Percentiles rank a stretch among this genome's conserved stretches.
These are phyloP conservation scores for Fagus crenata DNA, from an alignment of 306 rosid species.

Conservation along the genomic window DNA sequence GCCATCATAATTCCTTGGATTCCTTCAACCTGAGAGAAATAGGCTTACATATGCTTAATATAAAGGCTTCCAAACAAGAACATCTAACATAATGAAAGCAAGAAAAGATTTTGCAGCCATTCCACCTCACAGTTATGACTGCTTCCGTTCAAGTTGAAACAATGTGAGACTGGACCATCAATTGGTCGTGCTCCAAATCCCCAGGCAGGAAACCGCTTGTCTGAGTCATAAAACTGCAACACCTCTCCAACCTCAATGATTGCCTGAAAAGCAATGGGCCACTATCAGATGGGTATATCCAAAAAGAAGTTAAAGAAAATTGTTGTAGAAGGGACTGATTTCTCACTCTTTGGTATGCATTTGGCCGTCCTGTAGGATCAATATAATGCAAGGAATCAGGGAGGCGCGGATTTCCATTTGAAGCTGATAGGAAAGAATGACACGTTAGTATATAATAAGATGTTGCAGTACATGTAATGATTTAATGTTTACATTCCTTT, in stretches of 20 bases:
- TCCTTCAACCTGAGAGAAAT: slow-evolving; percentile 87
- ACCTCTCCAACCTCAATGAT: slow-evolving; percentile 91
- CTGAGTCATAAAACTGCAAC: slow-evolving; percentile 87
- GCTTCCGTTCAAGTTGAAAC: slow-evolving; percentile 98
- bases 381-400: slow-evolving; percentile 99
- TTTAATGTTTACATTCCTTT: background rate
- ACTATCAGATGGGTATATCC: slow-evolving; percentile 22
- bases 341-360: slow-evolving; percentile 96
- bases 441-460: slow-evolving; percentile 26
- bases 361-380: slow-evolving; percentile 91
- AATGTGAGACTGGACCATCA: slow-evolving; percentile 98
- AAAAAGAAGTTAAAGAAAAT: slow-evolving; percentile 18
- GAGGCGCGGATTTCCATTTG: slow-evolving; percentile 97
- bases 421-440: slow-evolving; percentile 64
- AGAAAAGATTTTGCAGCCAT: slow-evolving; percentile 29
- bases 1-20: slow-evolving; percentile 97
- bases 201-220: slow-evolving; percentile 96
- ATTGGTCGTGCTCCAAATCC: slow-evolving; percentile 99
- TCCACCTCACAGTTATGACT: slow-evolving; percentile 82
- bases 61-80: slow-evolving; percentile 12
- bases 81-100: slow-evolving; percentile 32
- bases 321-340: slow-evolving; percentile 30
- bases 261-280: slow-evolving; percentile 57
- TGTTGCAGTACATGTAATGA: slow-evolving; percentile 4
- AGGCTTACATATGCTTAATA: slow-evolving; percentile 19